Conservation (phyloP, 495 filamentous ascomycete genomes). For the Cercophora sp. region DNA sequence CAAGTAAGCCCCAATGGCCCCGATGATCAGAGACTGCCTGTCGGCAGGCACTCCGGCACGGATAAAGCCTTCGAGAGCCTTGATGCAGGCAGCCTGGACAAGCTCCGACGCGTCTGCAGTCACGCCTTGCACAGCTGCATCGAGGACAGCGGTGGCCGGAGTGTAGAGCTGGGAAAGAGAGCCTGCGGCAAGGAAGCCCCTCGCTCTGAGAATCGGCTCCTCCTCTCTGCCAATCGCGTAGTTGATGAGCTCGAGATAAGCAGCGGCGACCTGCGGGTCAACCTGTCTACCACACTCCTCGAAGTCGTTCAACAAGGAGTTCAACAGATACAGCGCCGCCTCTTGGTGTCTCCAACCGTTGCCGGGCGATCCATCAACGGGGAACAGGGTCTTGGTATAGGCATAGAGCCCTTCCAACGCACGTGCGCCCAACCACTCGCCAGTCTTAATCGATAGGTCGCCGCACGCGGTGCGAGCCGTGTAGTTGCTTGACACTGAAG, state of each 20-base stretch:
- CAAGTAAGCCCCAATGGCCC: slow-evolving; percentile 73
- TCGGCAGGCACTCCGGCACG: slow-evolving; percentile 48
- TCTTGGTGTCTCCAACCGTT: slow-evolving; percentile 64
- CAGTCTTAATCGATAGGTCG: slow-evolving; percentile 86
- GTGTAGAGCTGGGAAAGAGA: slow-evolving; percentile 58
- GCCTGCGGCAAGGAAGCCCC: slow-evolving; percentile 81
- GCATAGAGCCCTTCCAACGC: slow-evolving; percentile 70
- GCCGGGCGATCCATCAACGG: slow-evolving; percentile 28
- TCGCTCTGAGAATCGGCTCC: slow-evolving; percentile 66
- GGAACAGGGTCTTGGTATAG: slow-evolving; percentile 66
- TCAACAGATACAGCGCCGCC: slow-evolving; percentile 77
- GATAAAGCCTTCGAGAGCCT: slow-evolving; percentile 79
- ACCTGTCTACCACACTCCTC: slow-evolving; percentile 67
- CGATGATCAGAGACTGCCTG: slow-evolving; percentile 69
- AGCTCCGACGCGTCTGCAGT: slow-evolving; percentile 73
- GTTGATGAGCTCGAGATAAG: slow-evolving; percentile 72
- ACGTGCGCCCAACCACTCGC: slow-evolving; percentile 73
- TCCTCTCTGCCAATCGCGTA: slow-evolving; percentile 65
- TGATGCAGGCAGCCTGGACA: slow-evolving; percentile 87
- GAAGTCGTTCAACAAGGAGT: slow-evolving; percentile 74
- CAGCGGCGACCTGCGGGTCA: slow-evolving; percentile 59
- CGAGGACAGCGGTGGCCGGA: slow-evolving; percentile 53
- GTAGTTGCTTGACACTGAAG: slow-evolving; percentile 92
- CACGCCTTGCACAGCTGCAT: slow-evolving; percentile 71
- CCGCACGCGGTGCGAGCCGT: slow-evolving; percentile 88